phyloP scores from a whole-genome alignment of 257 asterid species.

The Salvia rosmarinus region DNA sequence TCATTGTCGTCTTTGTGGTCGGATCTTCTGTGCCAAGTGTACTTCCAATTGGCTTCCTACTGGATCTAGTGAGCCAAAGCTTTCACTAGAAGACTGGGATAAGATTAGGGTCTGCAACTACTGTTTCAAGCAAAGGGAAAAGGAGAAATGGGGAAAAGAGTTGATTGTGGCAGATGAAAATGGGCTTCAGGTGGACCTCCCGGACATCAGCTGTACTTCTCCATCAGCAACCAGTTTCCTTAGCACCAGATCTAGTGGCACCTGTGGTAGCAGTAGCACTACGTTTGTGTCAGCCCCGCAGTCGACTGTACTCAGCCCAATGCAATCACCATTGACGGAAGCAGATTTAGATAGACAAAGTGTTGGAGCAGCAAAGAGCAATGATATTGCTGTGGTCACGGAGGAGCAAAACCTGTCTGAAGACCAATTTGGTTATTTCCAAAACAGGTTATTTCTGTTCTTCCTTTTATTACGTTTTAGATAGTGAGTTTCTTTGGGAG shows the following conservation, averaged over 20 bases:
- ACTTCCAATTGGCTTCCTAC: conserved; percentile 80
- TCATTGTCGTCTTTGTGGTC: conserved; percentile 92
- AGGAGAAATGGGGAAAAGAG: conserved; percentile 72
- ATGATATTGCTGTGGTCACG: conserved; percentile 41
- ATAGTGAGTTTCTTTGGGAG: conserved; percentile 3
- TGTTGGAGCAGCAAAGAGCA: conserved; percentile 42
- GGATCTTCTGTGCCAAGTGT: conserved; percentile 85
- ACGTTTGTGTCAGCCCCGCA: conserved; percentile 65
- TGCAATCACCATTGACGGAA: conserved; percentile 60
- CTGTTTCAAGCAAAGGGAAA: conserved; percentile 57
- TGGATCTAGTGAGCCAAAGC: conserved; percentile 40
- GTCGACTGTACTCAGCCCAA: conserved; percentile 60
- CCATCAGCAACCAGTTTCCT: conserved; percentile 77
- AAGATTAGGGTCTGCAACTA: conserved; percentile 36
- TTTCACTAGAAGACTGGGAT: conserved; percentile 61
- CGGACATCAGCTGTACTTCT: conserved; percentile 57
- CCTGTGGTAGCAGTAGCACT: conserved; percentile 65
- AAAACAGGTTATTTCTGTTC: conserved; percentile 58
- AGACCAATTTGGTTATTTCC: conserved; percentile 48
- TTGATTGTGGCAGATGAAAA: conserved; percentile 42
- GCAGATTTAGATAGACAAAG: conserved; percentile 52
- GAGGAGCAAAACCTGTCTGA: conserved; percentile 45
- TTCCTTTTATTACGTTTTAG: conserved; percentile 16
- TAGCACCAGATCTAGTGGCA: conserved; percentile 82
- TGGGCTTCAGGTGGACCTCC: conserved; percentile 50